These are phyloP conservation scores for Syzygium grande DNA, from an alignment of 345 rosid genomes.

Conservation along the genomic window DNA sequence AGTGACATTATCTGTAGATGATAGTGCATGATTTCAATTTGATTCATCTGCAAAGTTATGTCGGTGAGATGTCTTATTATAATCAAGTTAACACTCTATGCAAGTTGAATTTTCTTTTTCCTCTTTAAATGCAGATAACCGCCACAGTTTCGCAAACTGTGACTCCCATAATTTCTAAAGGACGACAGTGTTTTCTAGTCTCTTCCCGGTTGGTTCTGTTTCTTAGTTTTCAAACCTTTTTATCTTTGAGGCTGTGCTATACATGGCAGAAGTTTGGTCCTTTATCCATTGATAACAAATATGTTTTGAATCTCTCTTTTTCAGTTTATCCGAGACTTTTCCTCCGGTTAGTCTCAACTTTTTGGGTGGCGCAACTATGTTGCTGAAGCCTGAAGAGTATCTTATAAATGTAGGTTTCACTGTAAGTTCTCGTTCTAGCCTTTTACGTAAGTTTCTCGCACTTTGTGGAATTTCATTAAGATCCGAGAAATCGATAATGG, in stretches of 20 bases:
- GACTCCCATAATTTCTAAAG: constrained; percentile 55
- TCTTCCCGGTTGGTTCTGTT: constrained; percentile 46
- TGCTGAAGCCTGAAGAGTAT: constrained; percentile 77
- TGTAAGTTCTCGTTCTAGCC: constrained; percentile 34
- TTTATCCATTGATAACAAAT: neutral
- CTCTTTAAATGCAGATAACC: constrained; percentile 42
- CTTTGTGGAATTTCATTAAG: neutral
- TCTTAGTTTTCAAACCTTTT: constrained; percentile 1
- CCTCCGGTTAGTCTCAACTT: constrained; percentile 80
- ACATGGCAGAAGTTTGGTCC: neutral
- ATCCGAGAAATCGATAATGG: neutral
- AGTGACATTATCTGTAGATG: neutral
- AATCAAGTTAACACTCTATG: neutral
- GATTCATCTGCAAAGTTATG: neutral
- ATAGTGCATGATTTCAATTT: neutral
- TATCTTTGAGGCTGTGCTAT: neutral
- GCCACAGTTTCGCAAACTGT: constrained; percentile 49
- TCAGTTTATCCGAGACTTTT: constrained; percentile 61
- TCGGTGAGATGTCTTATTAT: neutral
- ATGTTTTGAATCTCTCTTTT: neutral
- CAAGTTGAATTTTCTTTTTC: constrained; percentile 2
- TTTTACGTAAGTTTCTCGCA: neutral
- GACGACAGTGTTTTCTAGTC: constrained; percentile 77
- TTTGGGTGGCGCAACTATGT: constrained; percentile 81
- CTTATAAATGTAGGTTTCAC: constrained; percentile 59